These are phyloP conservation scores for Fragaria iinumae DNA, from an alignment of 306 rosid species.

Conservation along the genomic window DNA sequence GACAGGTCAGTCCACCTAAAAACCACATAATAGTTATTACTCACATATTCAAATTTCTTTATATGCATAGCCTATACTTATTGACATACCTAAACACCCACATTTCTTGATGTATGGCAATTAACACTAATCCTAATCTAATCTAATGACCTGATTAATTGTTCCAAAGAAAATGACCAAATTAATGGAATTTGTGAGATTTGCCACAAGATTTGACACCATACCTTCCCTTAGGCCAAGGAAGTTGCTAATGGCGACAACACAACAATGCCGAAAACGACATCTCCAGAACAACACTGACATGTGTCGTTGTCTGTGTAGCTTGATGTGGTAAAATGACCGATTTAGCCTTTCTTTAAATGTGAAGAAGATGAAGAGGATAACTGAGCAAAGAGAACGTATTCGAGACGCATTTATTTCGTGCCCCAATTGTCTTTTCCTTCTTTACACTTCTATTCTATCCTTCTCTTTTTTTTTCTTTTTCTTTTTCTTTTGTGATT, in stretches of 20 bases:
- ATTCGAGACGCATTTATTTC: conserved; percentile 33
- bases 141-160: background rate
- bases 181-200: background rate
- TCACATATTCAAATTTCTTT: background rate
- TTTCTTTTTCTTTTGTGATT: too few relatives aligned
- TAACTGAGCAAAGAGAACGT: conserved; percentile 24
- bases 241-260: conserved; percentile 1
- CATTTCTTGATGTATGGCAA: background rate
- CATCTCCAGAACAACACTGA: background rate
- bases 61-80: background rate
- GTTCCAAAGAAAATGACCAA: background rate
- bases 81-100: background rate
- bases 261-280: background rate
- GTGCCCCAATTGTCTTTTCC: conserved; percentile 32
- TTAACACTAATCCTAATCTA: background rate
- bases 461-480: background rate
- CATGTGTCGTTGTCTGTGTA: background rate
- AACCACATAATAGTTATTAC: rapidly evolving
- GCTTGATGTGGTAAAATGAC: background rate
- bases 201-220: background rate
- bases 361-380: conserved; percentile 28
- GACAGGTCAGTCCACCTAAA: too few relatives aligned
- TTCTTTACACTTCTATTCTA: background rate
- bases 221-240: background rate
- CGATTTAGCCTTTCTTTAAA: background rate